These are phyloP conservation scores for Tuber brumale DNA, from an alignment of 495 filamentous ascomycete species.

Conservation along the genomic window DNA sequence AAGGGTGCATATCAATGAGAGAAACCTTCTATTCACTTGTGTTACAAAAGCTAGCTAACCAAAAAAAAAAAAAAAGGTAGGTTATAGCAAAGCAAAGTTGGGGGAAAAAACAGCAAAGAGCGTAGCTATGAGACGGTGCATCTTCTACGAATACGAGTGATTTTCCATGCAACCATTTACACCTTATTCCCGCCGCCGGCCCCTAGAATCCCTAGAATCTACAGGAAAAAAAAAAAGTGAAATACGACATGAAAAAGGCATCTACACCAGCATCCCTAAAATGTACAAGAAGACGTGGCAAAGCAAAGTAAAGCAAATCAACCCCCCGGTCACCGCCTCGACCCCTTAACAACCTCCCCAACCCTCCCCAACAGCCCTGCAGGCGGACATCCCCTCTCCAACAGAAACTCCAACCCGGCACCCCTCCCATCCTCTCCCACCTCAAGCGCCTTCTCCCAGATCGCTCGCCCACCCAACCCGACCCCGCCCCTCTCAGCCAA, in stretches of 20 bases:
- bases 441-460: slow-evolving; percentile 28
- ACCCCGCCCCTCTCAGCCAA: slow-evolving; percentile 17
- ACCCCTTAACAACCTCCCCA: background rate
- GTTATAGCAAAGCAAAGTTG: background rate
- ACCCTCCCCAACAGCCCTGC: slow-evolving; percentile 21
- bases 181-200: background rate
- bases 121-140: background rate
- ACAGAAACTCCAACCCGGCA: slow-evolving; percentile 16
- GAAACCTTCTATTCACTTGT: background rate
- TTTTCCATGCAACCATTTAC: background rate
- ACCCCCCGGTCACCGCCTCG: background rate
- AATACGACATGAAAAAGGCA: background rate
- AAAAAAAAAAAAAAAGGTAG: background rate
- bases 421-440: background rate
- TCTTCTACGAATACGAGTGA: background rate
- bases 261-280: background rate
- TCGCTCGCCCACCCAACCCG: slow-evolving; percentile 12
- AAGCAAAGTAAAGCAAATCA: background rate
- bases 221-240: background rate
- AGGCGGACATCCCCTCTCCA: slow-evolving; percentile 23
- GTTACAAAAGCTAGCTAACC: background rate
- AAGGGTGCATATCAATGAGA: background rate
- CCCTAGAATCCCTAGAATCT: background rate
- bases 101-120: background rate
- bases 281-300: background rate